Conservation (phyloP, 2,329 filamentous ascomycete genomes). For the Cercospora zeina region DNA sequence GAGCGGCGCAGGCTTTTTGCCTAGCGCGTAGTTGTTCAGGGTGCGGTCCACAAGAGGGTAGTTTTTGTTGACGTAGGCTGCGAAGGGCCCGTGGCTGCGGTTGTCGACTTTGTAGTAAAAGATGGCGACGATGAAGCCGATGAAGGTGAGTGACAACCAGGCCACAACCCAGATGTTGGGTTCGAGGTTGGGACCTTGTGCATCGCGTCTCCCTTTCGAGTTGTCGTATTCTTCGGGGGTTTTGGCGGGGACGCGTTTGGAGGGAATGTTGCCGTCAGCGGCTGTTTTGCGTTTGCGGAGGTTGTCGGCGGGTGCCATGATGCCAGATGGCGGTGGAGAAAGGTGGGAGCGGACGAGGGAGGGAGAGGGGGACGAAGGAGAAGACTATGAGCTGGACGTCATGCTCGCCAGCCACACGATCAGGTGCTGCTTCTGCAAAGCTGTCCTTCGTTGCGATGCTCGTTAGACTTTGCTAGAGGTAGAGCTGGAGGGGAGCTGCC, state of each 20-base stretch:
- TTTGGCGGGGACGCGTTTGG: conserved; percentile 15
- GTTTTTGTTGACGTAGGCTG: conserved; percentile 27
- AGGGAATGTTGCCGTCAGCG: conserved; percentile 10
- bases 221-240: conserved; percentile 24
- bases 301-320: conserved; percentile 23
- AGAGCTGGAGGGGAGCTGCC: conserved; percentile 5
- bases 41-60: conserved; percentile 26
- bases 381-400: conserved; percentile 11
- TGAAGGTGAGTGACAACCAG: conserved; percentile 24
- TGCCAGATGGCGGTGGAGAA: background rate
- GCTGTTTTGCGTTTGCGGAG: conserved; percentile 26
- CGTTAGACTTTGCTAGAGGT: conserved; percentile 7
- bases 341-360: background rate
- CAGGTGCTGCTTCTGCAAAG: conserved; percentile 2
- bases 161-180: conserved; percentile 29
- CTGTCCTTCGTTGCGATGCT: conserved; percentile 3
- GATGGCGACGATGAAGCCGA: conserved; percentile 18
- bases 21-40: conserved; percentile 15
- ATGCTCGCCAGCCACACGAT: conserved; percentile 14
- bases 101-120: conserved; percentile 34
- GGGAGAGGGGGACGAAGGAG: background rate
- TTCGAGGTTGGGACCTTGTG: conserved; percentile 24
- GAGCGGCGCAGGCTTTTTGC: conserved; percentile 13
- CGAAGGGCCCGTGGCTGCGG: conserved; percentile 26
- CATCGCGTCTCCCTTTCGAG: conserved; percentile 14